Percentiles rank a stretch among this genome's conserved stretches.
These are phyloP conservation scores for Avena atlantica DNA, from an alignment of 176 grass and related monocot species.

Conservation along the genomic window DNA sequence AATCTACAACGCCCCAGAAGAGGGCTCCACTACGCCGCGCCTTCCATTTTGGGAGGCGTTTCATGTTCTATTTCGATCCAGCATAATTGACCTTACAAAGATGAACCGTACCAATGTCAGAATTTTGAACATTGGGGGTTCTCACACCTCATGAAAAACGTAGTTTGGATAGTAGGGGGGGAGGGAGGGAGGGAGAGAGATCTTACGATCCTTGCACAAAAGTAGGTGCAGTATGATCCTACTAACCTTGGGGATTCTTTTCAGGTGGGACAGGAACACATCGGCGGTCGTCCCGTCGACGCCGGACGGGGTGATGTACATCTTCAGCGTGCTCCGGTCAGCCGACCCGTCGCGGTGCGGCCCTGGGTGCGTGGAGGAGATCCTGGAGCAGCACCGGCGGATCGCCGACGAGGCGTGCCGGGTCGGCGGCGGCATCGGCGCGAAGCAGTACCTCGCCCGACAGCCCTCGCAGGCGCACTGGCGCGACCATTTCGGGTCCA, in stretches of 20 bases:
- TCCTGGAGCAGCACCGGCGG: conserved; percentile 62
- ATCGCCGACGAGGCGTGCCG: conserved; percentile 57
- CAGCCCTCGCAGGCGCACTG: conserved; percentile 63
- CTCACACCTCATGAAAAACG: too few relatives aligned
- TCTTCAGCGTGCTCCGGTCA: conserved; percentile 75
- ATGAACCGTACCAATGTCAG: background rate
- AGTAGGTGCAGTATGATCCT: background rate
- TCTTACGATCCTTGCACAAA: too few relatives aligned
- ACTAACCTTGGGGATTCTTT: background rate
- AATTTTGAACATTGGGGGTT: too few relatives aligned
- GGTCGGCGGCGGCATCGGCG: conserved; percentile 49
- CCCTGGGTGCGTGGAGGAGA: conserved; percentile 49
- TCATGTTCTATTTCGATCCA: background rate
- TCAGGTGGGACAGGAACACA: conserved; percentile 81
- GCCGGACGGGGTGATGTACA: conserved; percentile 58
- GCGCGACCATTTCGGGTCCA: conserved; percentile 64
- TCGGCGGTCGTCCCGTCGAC: conserved; percentile 66
- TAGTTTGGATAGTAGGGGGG: too few relatives aligned
- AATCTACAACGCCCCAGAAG: background rate
- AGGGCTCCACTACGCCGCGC: background rate
- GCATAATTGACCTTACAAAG: too few relatives aligned
- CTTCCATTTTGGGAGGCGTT: conserved; percentile 37
- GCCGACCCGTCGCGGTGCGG: conserved; percentile 62
- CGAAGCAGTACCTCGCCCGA: conserved; percentile 76
- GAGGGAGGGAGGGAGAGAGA: too few relatives aligned